Evolutionary conservation across 169 alveolate species (phyloP).

Genomic region (Eimeria maxima): DNA sequence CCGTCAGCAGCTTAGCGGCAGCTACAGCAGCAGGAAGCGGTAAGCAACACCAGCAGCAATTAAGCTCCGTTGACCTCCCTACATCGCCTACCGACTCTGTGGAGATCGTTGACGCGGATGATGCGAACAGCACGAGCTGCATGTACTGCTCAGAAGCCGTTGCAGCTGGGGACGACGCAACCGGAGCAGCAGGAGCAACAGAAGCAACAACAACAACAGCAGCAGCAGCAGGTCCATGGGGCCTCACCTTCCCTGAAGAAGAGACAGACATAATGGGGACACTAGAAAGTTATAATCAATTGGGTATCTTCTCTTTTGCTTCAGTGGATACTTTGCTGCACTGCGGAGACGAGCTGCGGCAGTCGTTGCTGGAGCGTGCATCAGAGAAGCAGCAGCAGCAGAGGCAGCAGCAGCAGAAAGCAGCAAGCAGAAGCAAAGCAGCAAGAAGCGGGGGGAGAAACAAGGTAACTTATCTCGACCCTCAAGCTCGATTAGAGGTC

Average conservation of each 20-base stretch:
- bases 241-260: background rate
- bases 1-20: constrained; percentile 6
- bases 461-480: background rate
- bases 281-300: background rate
- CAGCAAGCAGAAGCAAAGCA: constrained; percentile 1
- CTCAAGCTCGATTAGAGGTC: constrained; percentile 8
- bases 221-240: background rate
- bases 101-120: constrained; percentile 20
- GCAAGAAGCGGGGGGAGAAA: background rate
- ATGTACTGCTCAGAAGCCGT: background rate
- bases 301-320: constrained; percentile 2
- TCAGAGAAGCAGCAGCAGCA: constrained; percentile 9
- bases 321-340: constrained; percentile 29
- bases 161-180: constrained; percentile 8
- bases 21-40: background rate
- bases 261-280: background rate
- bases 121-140: constrained; percentile 14
- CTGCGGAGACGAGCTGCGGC: constrained; percentile 61
- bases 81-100: background rate
- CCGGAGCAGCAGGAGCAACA: no score
- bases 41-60: constrained; percentile 15
- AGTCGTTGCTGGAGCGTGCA: constrained; percentile 31
- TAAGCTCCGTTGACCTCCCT: background rate
- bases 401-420: background rate
- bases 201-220: no score